These are phyloP conservation scores for Amanita subjunquillea DNA, from an alignment of 768 basidiomycete species.

Conservation along the genomic window DNA sequence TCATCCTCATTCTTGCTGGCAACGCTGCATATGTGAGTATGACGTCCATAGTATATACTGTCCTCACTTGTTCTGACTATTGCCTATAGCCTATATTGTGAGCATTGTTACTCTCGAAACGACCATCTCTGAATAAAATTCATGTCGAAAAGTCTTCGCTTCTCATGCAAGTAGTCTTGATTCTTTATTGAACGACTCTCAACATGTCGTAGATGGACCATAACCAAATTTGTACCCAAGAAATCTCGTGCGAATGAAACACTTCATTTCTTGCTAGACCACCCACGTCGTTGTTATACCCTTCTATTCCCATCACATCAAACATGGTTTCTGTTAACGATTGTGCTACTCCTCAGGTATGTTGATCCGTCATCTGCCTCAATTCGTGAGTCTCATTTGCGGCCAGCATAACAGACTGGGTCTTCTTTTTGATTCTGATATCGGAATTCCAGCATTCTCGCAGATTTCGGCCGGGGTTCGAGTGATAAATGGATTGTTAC, in stretches of 20 bases:
- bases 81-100: constrained; percentile 73
- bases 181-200: constrained; percentile 1
- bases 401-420: constrained; percentile 73
- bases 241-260: constrained; percentile 65
- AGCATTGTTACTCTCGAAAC: constrained; percentile 19
- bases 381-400: background rate
- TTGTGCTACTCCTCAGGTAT: constrained; percentile 36
- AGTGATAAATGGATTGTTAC: constrained; percentile 66
- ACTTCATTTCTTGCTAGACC: constrained; percentile 85
- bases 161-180: constrained; percentile 48
- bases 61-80: background rate
- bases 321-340: constrained; percentile 78
- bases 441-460: constrained; percentile 63
- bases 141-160: constrained; percentile 49
- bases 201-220: constrained; percentile 49
- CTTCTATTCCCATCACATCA: constrained; percentile 91
- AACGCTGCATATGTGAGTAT: constrained; percentile 83
- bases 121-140: background rate
- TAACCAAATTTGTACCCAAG: constrained; percentile 49
- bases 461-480: constrained; percentile 62
- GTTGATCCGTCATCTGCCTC: background rate
- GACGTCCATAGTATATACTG: background rate
- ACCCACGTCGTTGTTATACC: constrained; percentile 86
- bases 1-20: constrained; percentile 76
- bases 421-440: constrained; percentile 81